Evolutionary conservation across 257 asterid species (phyloP), one percentile per base, ranked within the genome.

Genomic region (Lycium ferocissimum): DNA sequence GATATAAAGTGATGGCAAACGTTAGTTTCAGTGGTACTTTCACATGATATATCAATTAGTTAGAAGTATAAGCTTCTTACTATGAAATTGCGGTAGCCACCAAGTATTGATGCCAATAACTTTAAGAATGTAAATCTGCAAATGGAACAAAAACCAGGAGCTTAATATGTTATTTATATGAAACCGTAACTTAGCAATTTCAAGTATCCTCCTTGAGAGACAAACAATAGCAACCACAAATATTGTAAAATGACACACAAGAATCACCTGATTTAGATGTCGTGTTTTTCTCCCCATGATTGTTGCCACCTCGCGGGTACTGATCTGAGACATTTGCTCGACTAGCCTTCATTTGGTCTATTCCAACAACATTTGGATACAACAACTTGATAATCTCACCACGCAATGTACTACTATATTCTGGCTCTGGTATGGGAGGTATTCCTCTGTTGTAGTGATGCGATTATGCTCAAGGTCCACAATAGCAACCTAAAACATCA

Each of bases 21-120:
- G 85, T 85, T 88, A 70, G 69, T 78, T 86, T 83, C 76, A 90
- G 72, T 53, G 58, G 85, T 69, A 89, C 69, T 83, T 71, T 72
- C 87, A 66, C 47, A 76, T 66, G 57, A 84, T 76, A 80, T 72
- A 81, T 81, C 81, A 38, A 54, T 76, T 58, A 59, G 57, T 65
- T 85, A 75, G 89, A 84, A 92, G 92, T 58, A 73, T 85, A 89
- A 85, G 91, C 83, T 82, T 85, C 98, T 83, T 93, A 96, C 98
- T 58, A 93, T 92, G 85, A 96, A 96, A 88, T 96, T 96, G 88
- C 98, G 98, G 89, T 94, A 96, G 95, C 99, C 99, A 85, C 95
- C 97, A 85, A 96, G 90, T 83, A 96, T 90, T 85, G 99, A 96
- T 84, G 98, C 98, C 81, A 96, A 92, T 92, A 94, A 94, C 87